Percentiles rank a stretch among this genome's conserved stretches.
These are phyloP conservation scores for Phellopilus nigrolimitatus DNA, from an alignment of 1,284 basidiomycete species.

Conservation along the genomic window DNA sequence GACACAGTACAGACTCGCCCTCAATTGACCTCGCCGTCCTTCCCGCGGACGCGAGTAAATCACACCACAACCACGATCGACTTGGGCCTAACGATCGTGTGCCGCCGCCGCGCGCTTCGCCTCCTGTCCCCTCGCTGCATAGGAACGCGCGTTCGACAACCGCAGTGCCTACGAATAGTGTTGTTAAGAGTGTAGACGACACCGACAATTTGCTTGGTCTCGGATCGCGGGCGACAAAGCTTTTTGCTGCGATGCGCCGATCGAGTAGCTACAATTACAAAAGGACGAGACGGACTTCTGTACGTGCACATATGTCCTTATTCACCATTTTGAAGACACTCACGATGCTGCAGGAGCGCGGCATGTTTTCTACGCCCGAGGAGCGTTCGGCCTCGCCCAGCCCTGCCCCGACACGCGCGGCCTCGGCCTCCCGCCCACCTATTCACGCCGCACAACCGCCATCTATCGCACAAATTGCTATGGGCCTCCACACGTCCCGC, in stretches of 20 bases:
- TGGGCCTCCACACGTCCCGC: constrained; percentile 20
- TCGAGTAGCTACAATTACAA: constrained; percentile 6
- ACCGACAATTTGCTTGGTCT: constrained; percentile 3
- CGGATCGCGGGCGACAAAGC: constrained; percentile 13
- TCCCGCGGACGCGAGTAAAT: no score
- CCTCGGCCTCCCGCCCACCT: not conserved
- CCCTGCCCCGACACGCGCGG: constrained; percentile 1
- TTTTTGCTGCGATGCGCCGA: constrained; percentile 15
- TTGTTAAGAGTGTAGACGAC: not conserved
- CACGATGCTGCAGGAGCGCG: constrained; percentile 9
- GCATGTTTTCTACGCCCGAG: constrained; percentile 20
- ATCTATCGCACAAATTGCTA: constrained; percentile 19
- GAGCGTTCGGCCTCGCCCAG: constrained; percentile 12
- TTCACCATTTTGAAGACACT: not conserved
- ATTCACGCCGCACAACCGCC: constrained; percentile 10
- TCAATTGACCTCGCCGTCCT: not conserved
- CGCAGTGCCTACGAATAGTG: not conserved
- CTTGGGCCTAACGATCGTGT: no score
- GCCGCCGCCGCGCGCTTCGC: no score
- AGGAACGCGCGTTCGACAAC: not conserved
- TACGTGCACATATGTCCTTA: constrained; percentile 2
- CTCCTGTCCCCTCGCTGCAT: no score
- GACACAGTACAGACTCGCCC: not conserved
- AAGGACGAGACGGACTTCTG: constrained; percentile 4
- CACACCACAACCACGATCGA: not conserved